Base-by-base conservation (phyloP, 371 early-diverging fungal genomes). In the Smittium culicis region DNA sequence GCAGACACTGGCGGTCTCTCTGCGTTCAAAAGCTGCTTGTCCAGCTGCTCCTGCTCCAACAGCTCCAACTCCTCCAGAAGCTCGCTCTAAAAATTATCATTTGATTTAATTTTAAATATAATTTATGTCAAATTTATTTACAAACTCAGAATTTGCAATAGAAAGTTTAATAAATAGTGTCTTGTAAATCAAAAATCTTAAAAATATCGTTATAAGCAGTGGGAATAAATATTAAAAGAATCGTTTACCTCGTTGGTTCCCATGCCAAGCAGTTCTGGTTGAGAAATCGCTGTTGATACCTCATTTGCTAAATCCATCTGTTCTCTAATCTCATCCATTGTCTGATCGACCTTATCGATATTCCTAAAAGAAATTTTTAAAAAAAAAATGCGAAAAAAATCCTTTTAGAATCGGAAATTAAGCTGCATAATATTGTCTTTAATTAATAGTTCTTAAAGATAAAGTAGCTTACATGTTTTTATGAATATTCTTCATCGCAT, bases 221-320 rank as follows among this genome's bases (percentile, higher is more conserved):
- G n/a, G 54, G n/a, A 54, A 54, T 54, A 54, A 54, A 54, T 17
- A 54, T n/a, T 17, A 17, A 17, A 17, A 17, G 54, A 54, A 17
- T n/a, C 17, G n/a, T n/a, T 59, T 14, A 59, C 60, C 27, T 59
- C 60, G 16, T 27, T 32, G 5, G 60, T 11, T 5, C 60, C 33
- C n/a, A 63, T 32, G 5, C 63, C 94, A 68, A 90, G 81, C 60
- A 82, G 77, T 67, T 92, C 82, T 0, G 96, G 95, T 73, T 88
- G 87, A 59, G 94, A 86, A 69, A 98, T 92, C 30, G 94, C 96
- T 34, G 92, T 91, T 24, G 90, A 88, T 30, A 98, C 86, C 78
- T 96, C 96, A 72, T 93, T 92, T 25, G 94, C 92, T 69, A 94
- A 76, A 71, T 94, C 95, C 93, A 95, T 94, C 75, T 96, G 94